Base-by-base conservation (phyloP, 2,329 filamentous ascomycete genomes). In the Colletotrichum tamarilloi region DNA sequence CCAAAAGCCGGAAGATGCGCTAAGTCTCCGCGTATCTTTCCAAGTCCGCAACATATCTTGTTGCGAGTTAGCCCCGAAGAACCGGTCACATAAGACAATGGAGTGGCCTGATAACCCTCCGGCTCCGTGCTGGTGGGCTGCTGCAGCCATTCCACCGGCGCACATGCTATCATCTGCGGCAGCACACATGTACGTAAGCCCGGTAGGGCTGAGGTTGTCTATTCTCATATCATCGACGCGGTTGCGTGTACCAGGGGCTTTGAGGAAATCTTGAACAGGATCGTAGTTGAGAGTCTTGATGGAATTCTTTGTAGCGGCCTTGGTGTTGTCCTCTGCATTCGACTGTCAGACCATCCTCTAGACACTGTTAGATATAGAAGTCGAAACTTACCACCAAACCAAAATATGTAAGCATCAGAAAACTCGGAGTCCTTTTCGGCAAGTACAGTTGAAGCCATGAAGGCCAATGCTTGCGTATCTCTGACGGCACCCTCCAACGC, bases 181-280 rank as follows among this genome's bases (percentile, higher is more conserved):
- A 22, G 55, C 64, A 12, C 57, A 68, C 66, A 62, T 62, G 12
- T 68, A 68, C 7, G 66, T 68, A 12, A 68, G 46, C 12, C 66
- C 66, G 7, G 57, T 68, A 6, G 57, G 66, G 19, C 66, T 68
- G 46, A 68, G 57, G 2, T 68, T 68, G 19, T 68, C 46, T 30
- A 56, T 30, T 0, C 1, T 3, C 57, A 68, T 16, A 24, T 62
- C 42, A 5, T 49, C 46, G 8, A 68, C 30, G 5, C 66, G 66
- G 57, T 55, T 68, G 3, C 19, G 16, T 19, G 57, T 5, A 0
- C 11, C 46, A 19, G 66, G 35, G 4, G 57, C 16, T 52, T 68
- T 28, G 24, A 62, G 16, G 3, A 30, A 11, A 22, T 62, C 19
- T n/a, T 5, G n/a, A 9, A 68, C 66, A 38, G 66, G 32, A 28